These are phyloP conservation scores for Triticum urartu DNA, from an alignment of 176 grass and related monocot genomes.

Conservation along the genomic window DNA sequence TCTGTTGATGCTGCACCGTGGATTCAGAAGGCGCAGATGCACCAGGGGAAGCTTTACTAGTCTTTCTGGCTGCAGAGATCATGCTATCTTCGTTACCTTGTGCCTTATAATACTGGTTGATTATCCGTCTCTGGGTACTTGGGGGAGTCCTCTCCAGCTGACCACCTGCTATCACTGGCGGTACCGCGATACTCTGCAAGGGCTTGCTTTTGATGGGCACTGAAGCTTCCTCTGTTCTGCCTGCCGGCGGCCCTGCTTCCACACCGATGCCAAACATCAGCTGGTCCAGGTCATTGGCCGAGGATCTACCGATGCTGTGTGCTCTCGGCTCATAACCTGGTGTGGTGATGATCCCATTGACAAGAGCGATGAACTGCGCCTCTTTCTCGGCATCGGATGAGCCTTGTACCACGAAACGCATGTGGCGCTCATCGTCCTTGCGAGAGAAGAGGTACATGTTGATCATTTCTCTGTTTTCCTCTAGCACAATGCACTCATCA, in stretches of 20 bases:
- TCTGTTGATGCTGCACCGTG: background rate
- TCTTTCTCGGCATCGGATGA: slow-evolving; percentile 47
- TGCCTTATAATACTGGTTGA: slow-evolving; percentile 2
- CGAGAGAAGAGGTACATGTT: slow-evolving; percentile 77
- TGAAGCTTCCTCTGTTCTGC: slow-evolving; percentile 13
- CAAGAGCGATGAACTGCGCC: slow-evolving; percentile 52
- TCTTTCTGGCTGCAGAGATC: slow-evolving; percentile 3
- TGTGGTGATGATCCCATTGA: slow-evolving; percentile 50
- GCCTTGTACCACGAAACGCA: slow-evolving; percentile 33
- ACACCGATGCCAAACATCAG: slow-evolving; percentile 40
- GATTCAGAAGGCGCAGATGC: slow-evolving; percentile 52
- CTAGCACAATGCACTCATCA: slow-evolving; percentile 64
- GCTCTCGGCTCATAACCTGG: slow-evolving; percentile 25
- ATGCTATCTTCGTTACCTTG: slow-evolving; percentile 21
- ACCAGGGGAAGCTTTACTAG: slow-evolving; percentile 18
- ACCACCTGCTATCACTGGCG: background rate
- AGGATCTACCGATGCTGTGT: slow-evolving; percentile 20
- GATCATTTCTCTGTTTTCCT: slow-evolving; percentile 42
- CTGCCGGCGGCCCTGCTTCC: background rate
- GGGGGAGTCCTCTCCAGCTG: slow-evolving; percentile 21
- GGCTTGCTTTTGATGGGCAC: slow-evolving; percentile 1
- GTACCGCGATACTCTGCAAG: background rate
- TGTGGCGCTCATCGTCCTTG: slow-evolving; percentile 35
- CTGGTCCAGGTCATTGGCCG: slow-evolving; percentile 37
- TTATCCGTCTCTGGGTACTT: slow-evolving; percentile 4